Evolutionary conservation across 2,329 filamentous ascomycete species (phyloP).

Genomic region (Thermothelomyces thermophilus): DNA sequence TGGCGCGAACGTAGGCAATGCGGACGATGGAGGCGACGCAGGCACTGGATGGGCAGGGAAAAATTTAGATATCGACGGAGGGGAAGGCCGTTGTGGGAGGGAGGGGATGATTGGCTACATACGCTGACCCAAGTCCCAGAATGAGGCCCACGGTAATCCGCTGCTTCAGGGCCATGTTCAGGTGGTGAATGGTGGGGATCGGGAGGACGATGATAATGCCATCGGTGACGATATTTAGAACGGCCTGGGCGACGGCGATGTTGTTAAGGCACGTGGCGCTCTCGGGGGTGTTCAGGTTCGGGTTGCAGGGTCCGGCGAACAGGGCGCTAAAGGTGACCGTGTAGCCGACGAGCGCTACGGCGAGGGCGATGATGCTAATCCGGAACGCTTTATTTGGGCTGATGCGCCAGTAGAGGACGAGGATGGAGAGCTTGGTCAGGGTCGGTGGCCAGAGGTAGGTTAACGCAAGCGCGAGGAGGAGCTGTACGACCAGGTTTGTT

Average conservation of each 20-base stretch:
- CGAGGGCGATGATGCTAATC: background rate
- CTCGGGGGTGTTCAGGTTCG: constrained; percentile 12
- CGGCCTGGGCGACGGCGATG: constrained; percentile 38
- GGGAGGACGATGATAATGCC: constrained; percentile 38
- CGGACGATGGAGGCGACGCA: constrained; percentile 26
- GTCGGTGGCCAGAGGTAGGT: constrained; percentile 7
- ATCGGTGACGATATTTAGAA: constrained; percentile 41
- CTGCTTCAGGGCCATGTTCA: constrained; percentile 38
- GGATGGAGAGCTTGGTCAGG: constrained; percentile 2
- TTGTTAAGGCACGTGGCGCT: constrained; percentile 35
- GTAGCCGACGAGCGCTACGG: constrained; percentile 14
- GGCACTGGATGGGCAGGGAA: constrained; percentile 15
- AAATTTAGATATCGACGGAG: background rate
- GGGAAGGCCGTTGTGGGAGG: background rate
- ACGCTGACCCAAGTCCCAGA: constrained; percentile 40
- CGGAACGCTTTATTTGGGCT: background rate
- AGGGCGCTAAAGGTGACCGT: constrained; percentile 23
- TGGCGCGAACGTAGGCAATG: constrained; percentile 24
- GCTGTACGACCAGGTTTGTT: background rate
- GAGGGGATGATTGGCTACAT: constrained; percentile 12
- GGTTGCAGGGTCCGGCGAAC: constrained; percentile 25
- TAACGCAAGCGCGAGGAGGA: background rate
- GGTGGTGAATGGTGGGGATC: constrained; percentile 35
- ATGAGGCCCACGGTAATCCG: constrained; percentile 37
- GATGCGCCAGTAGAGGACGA: constrained; percentile 6